Evolutionary conservation across 805 yeast genomes (phyloP), one percentile per base, ranked within the genome.

Genomic region (Metschnikowia kofuensis): DNA sequence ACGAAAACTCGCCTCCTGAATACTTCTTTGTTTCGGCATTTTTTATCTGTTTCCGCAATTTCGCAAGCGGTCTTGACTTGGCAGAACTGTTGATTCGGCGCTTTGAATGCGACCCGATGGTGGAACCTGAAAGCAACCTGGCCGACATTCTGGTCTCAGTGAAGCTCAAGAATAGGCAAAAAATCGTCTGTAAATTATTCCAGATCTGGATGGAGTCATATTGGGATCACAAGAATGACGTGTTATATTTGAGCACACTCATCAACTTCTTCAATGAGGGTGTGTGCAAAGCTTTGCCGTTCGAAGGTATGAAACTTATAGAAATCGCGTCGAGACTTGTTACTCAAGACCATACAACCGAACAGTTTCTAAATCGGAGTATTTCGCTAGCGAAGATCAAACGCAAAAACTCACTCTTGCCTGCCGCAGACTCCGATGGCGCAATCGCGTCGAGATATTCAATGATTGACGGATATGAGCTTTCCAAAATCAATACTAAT

Each of bases 201-300:
- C 87, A 83, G 63, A 71, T 80, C 34, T 92, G 99, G 99, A 69
- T 92, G 65, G 96, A 89, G 65, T 84, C 94, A 44, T 90, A 86
- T 63, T 92, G 97, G 97, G 80, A 83, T 53, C 80, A 78, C 42
- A 74, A 76, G 38, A 47, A 66, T 6, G 96, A 90, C 63, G 79
- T 78, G 52, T 67, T 65, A 27, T 70, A 84, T 36, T 68, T 90
- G 40, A 81, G 94, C 11, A 84, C 89, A 0, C 68, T 89, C 59
- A 76, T 87, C 40, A 87, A 87, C 59, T 86, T 89, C 61, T 84
- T 88, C 60, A 87, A 87, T 63, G 96, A 87, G 65, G 89, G 84
- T 12, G 74, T 83, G n/a, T 72, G 80, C n/a, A 60, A 64, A 11
- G 72, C 64, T 49, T 67, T 86, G 45, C 95, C 94, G 0, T 66